Evolutionary conservation across 202 grass and related monocot species (phyloP), one percentile per base, ranked within the genome.

Genomic region (Dendrocalamus latiflorus): DNA sequence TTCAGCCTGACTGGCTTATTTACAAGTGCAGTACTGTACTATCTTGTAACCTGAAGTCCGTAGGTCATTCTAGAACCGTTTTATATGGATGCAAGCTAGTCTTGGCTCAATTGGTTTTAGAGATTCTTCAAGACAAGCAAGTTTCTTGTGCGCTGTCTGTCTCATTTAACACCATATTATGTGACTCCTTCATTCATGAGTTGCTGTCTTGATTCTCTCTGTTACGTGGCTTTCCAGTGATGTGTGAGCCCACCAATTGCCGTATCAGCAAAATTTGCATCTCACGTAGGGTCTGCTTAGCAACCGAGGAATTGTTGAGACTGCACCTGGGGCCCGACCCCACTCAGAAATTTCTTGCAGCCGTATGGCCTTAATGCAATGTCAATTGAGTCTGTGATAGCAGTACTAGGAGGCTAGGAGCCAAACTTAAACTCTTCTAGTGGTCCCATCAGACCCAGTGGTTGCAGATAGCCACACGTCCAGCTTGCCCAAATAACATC

Each of bases 391-490:
- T 48, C 16, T 57, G 68, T 86, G 72, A 59, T 78, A 18, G 67
- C 17, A 78, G 53, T 49, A 78, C 49, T 22, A 78, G 43, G 28
- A 77, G 73, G n/a, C n/a, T n/a, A n/a, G n/a, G n/a, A n/a, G n/a
- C 68, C 73, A 78, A 70, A 78, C 50, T 11, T 20, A 15, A 72
- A 77, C 59, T 44, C 72, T 11, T 77, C 65, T 20, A 6, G 74
- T 68, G 77, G 87, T 20, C 81, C 71, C 76, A 76, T 7, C 51
- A 87, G 22, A 55, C 43, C 72, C 11, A 58, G 18, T 66, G 82
- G 28, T 45, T 72, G 50, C 21, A 34, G 81, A 76, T 58, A 85
- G 68, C 88, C 88, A 87, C 90, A 85, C 76, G 48, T 85, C 72
- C 54, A 79, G 25, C 58, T 87, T 16, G 44, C 63, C 62, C 51